These are phyloP conservation scores for Paragyromitra xinjiangensis DNA, from an alignment of 495 filamentous ascomycete species.

Conservation along the genomic window DNA sequence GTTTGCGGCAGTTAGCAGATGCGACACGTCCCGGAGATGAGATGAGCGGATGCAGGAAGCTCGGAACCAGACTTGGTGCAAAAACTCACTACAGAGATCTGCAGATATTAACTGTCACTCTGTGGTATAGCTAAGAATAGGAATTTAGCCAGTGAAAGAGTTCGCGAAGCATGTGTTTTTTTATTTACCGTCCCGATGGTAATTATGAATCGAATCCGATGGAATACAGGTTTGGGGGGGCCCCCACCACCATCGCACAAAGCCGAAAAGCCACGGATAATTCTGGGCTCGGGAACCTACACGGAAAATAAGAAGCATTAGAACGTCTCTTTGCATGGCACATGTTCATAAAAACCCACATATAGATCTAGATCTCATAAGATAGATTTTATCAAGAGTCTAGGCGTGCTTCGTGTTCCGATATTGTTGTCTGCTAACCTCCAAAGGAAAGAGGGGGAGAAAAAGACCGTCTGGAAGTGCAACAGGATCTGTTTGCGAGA, in stretches of 20 bases:
- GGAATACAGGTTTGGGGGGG: constrained; percentile 25
- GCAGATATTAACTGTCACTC: constrained; percentile 37
- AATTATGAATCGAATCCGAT: constrained; percentile 36
- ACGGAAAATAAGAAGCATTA: constrained; percentile 49
- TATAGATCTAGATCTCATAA: constrained; percentile 30
- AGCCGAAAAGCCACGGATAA: constrained; percentile 31
- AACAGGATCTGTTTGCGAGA: constrained; percentile 16
- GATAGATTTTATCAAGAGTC: constrained; percentile 16
- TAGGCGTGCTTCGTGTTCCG: constrained; percentile 4
- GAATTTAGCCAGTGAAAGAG: constrained; percentile 29
- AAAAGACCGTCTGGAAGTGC: constrained; percentile 13
- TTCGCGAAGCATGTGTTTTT: constrained; percentile 11
- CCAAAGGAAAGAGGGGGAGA: constrained; percentile 10
- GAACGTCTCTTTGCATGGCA: constrained; percentile 21
- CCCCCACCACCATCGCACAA: constrained; percentile 38
- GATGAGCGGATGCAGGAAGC: constrained; percentile 45
- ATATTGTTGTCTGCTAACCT: constrained; percentile 15
- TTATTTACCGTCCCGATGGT: constrained; percentile 6
- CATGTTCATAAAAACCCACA: constrained; percentile 39
- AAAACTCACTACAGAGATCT: constrained; percentile 30
- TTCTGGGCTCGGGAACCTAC: constrained; percentile 26
- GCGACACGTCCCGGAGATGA: constrained; percentile 45
- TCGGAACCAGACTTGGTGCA: constrained; percentile 36
- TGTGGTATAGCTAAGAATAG: constrained; percentile 20
- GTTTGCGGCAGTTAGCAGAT: constrained; percentile 32